Base-by-base conservation (phyloP, 305 asterid genomes). In the Fraxinus dipetala region DNA sequence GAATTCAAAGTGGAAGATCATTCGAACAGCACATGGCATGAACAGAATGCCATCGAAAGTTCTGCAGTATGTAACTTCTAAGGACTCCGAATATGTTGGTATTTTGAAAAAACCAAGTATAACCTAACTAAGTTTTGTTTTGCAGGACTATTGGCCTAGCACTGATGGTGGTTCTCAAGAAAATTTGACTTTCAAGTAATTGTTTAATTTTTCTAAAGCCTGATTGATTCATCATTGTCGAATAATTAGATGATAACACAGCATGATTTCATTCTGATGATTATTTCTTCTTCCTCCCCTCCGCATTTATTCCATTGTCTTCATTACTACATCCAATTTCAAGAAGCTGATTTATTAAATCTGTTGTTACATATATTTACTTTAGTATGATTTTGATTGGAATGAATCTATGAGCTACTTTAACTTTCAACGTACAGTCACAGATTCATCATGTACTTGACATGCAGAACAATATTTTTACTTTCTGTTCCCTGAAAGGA, bases 1-100 rank as follows among this genome's bases (percentile, higher is more conserved):
- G 92, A 91, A 83, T 95, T 95, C 87, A 94, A 93, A 89, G 89
- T 92, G 86, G 95, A 94, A 34, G 89, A 87, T 83, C 87, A 87
- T 78, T 83, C 90, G 84, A 85, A 81, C 83, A 85, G 86, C 91
- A 82, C 93, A 36, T 94, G 99, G 99, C 93, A 92, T 89, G 93
- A 91, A 81, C 96, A 90, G 78, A 90, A 87, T 82, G 97, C 87
- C 78, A 75, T 90, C 93, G 87, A 93, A 61, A 93, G 79, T 89
- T 92, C 98, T 74, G 98, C 97, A 77, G 98, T 93, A 92, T 75
- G 99, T 87, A 79, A 75, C 78, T 86, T 63, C 79, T 67, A 59
- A 31, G 59, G 72, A 65, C 43, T 77, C 63, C 38, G 22, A 75
- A 79, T 38, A 79, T 85, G 78, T 32, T 67, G 13, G 63, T 77